Evolutionary conservation across 148 eudicot genomes (phyloP).

Genomic region (Oxyria digyna): DNA sequence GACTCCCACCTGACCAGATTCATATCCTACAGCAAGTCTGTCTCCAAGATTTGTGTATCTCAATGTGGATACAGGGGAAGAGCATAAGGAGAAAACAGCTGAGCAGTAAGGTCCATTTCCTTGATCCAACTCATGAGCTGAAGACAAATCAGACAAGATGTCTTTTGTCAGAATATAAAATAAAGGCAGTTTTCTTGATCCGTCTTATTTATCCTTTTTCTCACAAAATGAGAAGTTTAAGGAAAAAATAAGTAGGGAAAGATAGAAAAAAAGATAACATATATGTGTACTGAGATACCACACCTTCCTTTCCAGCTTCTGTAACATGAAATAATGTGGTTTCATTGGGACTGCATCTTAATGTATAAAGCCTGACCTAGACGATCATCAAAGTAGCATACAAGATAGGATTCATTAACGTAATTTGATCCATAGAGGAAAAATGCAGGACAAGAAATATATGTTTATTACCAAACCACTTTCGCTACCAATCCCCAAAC

Average conservation of each 20-base stretch:
- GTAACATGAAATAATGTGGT: conserved; percentile 36
- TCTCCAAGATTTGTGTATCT: conserved; percentile 42
- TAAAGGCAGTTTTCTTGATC: neutral
- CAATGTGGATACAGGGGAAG: conserved; percentile 57
- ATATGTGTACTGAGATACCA: neutral
- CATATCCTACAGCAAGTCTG: conserved; percentile 67
- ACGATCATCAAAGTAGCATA: conserved; percentile 9
- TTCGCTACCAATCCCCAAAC: conserved; percentile 58
- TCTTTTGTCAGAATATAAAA: neutral
- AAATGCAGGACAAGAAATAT: neutral
- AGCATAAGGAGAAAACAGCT: conserved; percentile 45
- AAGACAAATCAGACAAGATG: conserved; percentile 12
- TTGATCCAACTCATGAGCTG: conserved; percentile 32
- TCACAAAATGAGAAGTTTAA: neutral
- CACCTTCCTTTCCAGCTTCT: conserved; percentile 57
- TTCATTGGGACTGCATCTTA: conserved; percentile 24
- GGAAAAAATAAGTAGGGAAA: neutral
- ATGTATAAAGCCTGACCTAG: conserved; percentile 56
- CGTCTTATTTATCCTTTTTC: neutral
- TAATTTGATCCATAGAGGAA: neutral
- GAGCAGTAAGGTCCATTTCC: conserved; percentile 34
- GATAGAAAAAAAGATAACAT: no score
- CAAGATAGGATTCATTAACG: neutral
- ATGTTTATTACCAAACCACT: conserved; percentile 48
- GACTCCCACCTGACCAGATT: conserved; percentile 57